Base-by-base conservation (phyloP, 2,329 filamentous ascomycete genomes). In the Pyrenophora teres region DNA sequence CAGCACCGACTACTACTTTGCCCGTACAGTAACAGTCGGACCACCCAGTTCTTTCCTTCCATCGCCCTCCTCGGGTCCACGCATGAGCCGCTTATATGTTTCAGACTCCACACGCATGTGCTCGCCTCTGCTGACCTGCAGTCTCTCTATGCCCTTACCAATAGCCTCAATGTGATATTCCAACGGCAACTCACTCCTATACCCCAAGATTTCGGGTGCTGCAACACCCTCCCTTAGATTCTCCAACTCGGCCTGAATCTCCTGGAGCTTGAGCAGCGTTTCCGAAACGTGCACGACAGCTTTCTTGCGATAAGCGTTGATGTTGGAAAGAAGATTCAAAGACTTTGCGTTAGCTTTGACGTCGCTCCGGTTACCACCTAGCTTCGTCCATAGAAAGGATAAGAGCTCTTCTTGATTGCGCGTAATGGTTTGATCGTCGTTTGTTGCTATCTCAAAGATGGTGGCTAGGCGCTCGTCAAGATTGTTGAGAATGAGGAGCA, bases 131-230 rank as follows among this genome's bases (percentile, higher is more conserved):
- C 86, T 85, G 18, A 76, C 74, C 68, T 90, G 86, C 54, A 94
- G 74, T 56, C 90, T 79, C 71, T 92, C 87, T 1, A 92, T 84
- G 0, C 88, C 87, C 41, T 84, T 77, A 50, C 88, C 80, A 55
- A 94, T 91, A 49, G 85, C 86, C 60, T 90, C 85, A 35, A 94
- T 86, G 67, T 94, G 89, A 36, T 90, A 86, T 43, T 82, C 81
- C 4, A 94, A 76, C 2, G 89, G 88, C 8, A 90, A 78, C 23
- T 78, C 75, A 3, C 74, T 71, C 6, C 76, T 75, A 21, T 78
- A 80, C 1, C 80, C 80, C 9, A 86, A 63, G 8, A 87, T 70
- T 57, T 85, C 86, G 0, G 89, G 88, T 49, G 83, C 81, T 0
- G 83, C 85, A 8, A 92, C 87, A 5, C 87, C 78, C 53, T 91